Base-by-base conservation (phyloP, 768 basidiomycete genomes). In the Panaeolus papilionaceus region DNA sequence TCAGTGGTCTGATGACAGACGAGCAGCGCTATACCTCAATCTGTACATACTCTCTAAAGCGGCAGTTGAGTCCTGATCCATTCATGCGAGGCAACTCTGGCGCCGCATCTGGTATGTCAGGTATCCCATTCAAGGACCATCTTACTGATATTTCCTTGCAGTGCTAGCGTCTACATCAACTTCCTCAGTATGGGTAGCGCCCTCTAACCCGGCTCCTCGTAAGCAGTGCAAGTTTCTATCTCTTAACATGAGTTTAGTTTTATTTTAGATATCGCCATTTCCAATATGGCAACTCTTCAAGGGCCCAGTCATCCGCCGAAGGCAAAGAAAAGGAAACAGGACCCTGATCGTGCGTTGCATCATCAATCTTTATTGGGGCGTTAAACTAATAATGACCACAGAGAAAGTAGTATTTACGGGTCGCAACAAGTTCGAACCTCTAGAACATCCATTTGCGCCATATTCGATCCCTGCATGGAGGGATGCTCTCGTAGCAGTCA, bases 381-480 rank as follows among this genome's bases (percentile, higher is more conserved):
- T 16, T 14, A n/a, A 7, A 4, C 11, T 5, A 39, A 5, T 39
- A 39, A 7, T 45, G 6, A 45, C 4, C 16, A 14, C 18, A 49
- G 47, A 16, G n/a, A 49, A 49, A 14, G 47, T 49, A n/a, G 5
- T 2, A 20, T 49, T 49, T 49, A 26, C 47, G 3, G 65, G 51
- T 38, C n/a, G 66, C 2, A 62, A 67, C 62, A 67, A 67, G 26
- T 67, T 67, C 28, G 4, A 33, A 6, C 44, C 61, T 28, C 44
- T 67, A 6, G 20, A 18, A n/a, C 47, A 47, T 26, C 45, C 62
- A 6, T 38, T 44, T 33, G 61, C 62, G 63, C 66, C 66, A 45
- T 63, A 28, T 62, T n/a, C 37, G 18, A 67, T 67, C 49, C 45
- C 61, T n/a, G 47, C 49, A 9, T 67, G 66, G 66, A 28, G 42